Evolutionary conservation across 129 eudicot genomes (phyloP), one percentile per base, ranked within the genome.

Genomic region (Saussurea involucrata): DNA sequence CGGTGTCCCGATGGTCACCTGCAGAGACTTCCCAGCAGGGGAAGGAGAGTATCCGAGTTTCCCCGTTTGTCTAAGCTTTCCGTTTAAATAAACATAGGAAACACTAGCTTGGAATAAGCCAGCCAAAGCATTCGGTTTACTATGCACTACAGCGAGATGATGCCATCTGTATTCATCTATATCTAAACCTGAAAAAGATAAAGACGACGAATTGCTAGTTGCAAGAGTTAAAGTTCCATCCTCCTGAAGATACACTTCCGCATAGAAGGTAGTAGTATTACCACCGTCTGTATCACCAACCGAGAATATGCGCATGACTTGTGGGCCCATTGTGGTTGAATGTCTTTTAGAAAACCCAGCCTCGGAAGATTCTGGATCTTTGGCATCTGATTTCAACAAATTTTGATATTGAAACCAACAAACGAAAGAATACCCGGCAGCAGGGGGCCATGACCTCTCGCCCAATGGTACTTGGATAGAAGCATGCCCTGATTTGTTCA

Each of bases 371-470:
- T 90, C 95, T 25, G 24, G 6, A 69, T 86, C 95, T 73, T 79
- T 87, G 18, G 73, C 73, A 3, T 86, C 87, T 68, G 95, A 73
- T 74, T 88, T 92, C 44, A 86, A 58, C 12, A 92, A 84, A 81
- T 84, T 95, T 61, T 83, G 87, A 76, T 55, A 92, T 74, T 95
- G 99, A 82, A 95, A 95, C 99, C 99, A 95, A 74, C 99, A 95
- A 63, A 90, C 90, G 64, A 95, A 95, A 24, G 99, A 92, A 88
- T 95, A 95, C 73, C 99, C 99, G 68, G 99, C 99, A 81, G 92
- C 95, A 44, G 99, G 99, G 37, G 99, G 99, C 99, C 99, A 95
- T 55, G 99, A 92, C 77, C 99, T 85, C 66, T 95, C 97, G 29
- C 99, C 99, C 67, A 95, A 72, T 55, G 97, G 87, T 36, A 95